Base-by-base conservation (phyloP, 129 eudicot species). In the Smallanthus sonchifolius region DNA sequence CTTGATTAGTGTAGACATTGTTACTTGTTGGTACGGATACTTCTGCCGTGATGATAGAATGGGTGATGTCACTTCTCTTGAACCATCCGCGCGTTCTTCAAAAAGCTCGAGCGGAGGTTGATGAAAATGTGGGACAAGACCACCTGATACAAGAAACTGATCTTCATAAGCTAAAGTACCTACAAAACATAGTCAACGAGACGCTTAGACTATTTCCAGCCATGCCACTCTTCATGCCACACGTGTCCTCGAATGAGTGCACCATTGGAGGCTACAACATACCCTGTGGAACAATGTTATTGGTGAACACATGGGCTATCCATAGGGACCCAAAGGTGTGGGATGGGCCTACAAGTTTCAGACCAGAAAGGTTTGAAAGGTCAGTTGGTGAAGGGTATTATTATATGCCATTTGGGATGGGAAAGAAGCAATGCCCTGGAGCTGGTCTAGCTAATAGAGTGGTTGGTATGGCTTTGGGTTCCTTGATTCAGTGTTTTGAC, bases 11-110 rank as follows among this genome's bases (percentile, higher is more conserved):
- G 37, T 17, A 79, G 88, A 77, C 77, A 9, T 7, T 84, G 64
- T 52, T 86, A 44, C 67, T 70, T 9, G 85, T 76, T 35, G 77
- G 90, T 40, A 83, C 82, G 6, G 90, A 86, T 67, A 70, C 79
- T 16, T 77, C 91, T 30, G 45, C 81, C 0, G 65, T 44, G 15
- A 86, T 84, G 1, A 77, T 78, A 38, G 86, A 83, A 52, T 81
- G 91, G 86, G 84, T 77, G 7, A 75, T 86, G 84, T 81, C 91
- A 0, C 80, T 80, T 38, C 67, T 86, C 65, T 74, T 86, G 24
- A 83, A 86, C 72, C 80, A 86, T 54, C 91, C 91, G 0, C 65
- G 42, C 6, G 64, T 69, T 30, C 42, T 86, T 7, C 65, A 74
- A 17, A 86, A 78, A 69, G 88, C 82, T 20, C 72, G 66, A 47